phyloP scores from a whole-genome alignment of 768 basidiomycete species.

The Lepiota brunneoincarnata region DNA sequence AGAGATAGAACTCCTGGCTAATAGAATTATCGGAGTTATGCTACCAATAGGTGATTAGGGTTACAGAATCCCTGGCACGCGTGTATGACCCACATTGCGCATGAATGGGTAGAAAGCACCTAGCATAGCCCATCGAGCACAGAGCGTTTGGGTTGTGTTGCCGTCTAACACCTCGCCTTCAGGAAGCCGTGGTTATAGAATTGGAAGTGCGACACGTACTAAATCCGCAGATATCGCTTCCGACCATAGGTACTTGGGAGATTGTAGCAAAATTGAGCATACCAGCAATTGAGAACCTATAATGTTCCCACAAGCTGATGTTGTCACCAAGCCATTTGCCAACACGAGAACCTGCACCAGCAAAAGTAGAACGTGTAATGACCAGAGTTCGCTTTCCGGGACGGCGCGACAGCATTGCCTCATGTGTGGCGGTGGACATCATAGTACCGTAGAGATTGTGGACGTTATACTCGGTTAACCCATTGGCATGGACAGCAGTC shows the following conservation, averaged over 20 bases:
- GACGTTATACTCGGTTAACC: slow-evolving; percentile 55
- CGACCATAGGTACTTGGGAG: slow-evolving; percentile 74
- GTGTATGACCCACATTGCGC: slow-evolving; percentile 52
- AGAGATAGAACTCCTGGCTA: slow-evolving; percentile 69
- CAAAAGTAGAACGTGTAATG: slow-evolving; percentile 74
- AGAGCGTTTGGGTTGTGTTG: slow-evolving; percentile 66
- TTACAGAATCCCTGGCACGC: not conserved
- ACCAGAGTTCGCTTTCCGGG: slow-evolving; percentile 60
- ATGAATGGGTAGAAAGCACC: slow-evolving; percentile 81
- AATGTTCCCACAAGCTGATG: slow-evolving; percentile 55
- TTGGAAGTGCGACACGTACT: slow-evolving; percentile 29
- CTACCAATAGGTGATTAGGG: slow-evolving; percentile 22
- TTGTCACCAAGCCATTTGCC: slow-evolving; percentile 79
- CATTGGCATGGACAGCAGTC: slow-evolving; percentile 52
- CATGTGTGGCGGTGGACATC: slow-evolving; percentile 63
- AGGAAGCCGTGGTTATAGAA: not conserved
- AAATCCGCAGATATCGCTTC: slow-evolving; percentile 72
- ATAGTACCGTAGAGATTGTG: slow-evolving; percentile 72
- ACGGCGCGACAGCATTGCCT: slow-evolving; percentile 61
- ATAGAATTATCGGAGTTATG: slow-evolving; percentile 52
- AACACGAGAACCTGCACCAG: slow-evolving; percentile 63
- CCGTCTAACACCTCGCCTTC: slow-evolving; percentile 29
- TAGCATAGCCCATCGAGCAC: slow-evolving; percentile 74
- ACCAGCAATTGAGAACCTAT: slow-evolving; percentile 57
- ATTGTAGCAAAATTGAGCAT: slow-evolving; percentile 65